phyloP scores from a whole-genome alignment of 331 rosid genomes.

The Ulmus americana region DNA sequence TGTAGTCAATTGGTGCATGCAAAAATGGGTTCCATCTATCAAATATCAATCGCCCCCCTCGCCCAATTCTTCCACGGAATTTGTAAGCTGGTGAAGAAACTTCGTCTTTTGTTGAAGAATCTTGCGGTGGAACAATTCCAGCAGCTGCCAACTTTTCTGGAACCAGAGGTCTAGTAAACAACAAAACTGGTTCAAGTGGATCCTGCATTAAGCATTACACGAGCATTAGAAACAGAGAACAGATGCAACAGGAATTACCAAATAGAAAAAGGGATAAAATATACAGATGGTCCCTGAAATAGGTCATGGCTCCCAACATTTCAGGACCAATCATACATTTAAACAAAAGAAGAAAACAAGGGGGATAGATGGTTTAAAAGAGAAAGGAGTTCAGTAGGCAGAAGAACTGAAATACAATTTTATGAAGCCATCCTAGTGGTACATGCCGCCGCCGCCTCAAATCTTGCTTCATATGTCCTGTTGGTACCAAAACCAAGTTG shows the following conservation, averaged over 20 bases:
- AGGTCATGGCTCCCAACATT: too few relatives aligned
- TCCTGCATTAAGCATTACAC: constrained; percentile 49
- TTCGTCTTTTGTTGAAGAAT: constrained; percentile 41
- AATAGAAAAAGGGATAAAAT: too few relatives aligned
- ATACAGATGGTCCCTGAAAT: too few relatives aligned
- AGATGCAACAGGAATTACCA: too few relatives aligned
- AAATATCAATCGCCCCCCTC: constrained; percentile 85
- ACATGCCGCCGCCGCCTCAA: constrained; percentile 55
- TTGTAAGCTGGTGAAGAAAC: constrained; percentile 41
- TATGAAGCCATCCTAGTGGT: constrained; percentile 87
- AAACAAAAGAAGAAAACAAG: neutral
- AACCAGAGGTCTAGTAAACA: constrained; percentile 73
- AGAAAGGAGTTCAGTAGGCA: neutral
- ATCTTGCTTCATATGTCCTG: constrained; percentile 56
- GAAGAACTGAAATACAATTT: constrained; percentile 44
- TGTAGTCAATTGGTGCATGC: constrained; percentile 71
- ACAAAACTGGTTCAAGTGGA: constrained; percentile 79
- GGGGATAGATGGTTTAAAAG: neutral
- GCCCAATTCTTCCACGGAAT: constrained; percentile 75
- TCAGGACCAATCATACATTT: too few relatives aligned
- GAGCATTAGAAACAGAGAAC: too few relatives aligned
- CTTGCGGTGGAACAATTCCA: constrained; percentile 60
- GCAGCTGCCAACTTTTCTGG: constrained; percentile 82
- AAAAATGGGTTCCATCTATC: constrained; percentile 77
- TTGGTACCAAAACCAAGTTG: constrained; percentile 44